Evolutionary conservation across 805 yeast species (phyloP).

Genomic region (Teunomyces tritomae): DNA sequence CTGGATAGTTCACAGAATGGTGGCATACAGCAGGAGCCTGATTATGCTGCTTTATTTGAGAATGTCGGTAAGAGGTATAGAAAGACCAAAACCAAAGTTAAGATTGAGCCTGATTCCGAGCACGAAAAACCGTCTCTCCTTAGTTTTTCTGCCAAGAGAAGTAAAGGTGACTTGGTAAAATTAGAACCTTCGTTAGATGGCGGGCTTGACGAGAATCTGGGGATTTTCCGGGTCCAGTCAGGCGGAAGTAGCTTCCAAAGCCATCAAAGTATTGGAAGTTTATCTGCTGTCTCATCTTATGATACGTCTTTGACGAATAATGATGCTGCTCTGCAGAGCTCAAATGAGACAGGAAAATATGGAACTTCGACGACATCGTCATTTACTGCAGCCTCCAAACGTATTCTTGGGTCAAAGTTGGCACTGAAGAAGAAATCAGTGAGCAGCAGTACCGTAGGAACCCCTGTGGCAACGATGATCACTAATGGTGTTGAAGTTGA

Average conservation of each 20-base stretch:
- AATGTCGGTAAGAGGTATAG: constrained; percentile 39
- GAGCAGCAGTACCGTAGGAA: constrained; percentile 1
- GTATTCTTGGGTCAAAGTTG: constrained; percentile 40
- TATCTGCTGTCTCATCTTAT: not conserved
- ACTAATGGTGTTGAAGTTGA: constrained; percentile 37
- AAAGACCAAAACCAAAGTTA: constrained; percentile 23
- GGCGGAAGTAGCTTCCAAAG: not conserved
- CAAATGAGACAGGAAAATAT: not conserved
- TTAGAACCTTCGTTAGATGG: not conserved
- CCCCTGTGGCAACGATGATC: constrained; percentile 17
- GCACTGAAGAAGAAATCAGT: constrained; percentile 26
- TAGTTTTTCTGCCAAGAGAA: constrained; percentile 1
- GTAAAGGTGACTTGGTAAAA: constrained; percentile 1
- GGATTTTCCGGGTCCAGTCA: not conserved
- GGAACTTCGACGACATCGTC: constrained; percentile 1
- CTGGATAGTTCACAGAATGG: constrained; percentile 15
- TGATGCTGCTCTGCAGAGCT: not conserved
- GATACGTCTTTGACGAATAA: not conserved
- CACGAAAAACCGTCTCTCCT: constrained; percentile 5
- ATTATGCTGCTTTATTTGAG: constrained; percentile 43
- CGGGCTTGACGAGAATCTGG: not conserved
- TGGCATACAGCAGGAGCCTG: constrained; percentile 26
- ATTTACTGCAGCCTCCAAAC: constrained; percentile 28
- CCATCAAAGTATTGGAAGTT: not conserved
- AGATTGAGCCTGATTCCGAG: constrained; percentile 15